These are phyloP conservation scores for Ormosia emarginata DNA, from an alignment of 306 rosid species.

Conservation along the genomic window DNA sequence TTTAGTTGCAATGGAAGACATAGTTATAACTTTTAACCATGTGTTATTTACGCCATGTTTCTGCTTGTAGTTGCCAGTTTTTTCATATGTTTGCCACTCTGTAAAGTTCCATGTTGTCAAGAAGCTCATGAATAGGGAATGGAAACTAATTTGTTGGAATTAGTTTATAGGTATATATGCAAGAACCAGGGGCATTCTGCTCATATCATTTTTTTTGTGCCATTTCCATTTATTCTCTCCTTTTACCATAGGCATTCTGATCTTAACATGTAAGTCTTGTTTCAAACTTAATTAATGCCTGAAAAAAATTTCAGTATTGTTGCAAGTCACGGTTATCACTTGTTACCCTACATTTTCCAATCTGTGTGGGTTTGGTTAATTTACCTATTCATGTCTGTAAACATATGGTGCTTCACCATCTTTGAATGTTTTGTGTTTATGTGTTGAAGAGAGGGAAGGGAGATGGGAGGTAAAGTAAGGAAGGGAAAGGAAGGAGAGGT, in stretches of 20 bases:
- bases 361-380: not conserved
- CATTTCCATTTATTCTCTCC: not conserved
- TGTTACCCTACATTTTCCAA: not conserved
- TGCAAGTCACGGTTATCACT: not conserved
- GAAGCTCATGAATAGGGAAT: not conserved
- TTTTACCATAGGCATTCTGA: not conserved
- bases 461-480: not conserved
- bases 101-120: not conserved
- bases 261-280: not conserved
- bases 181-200: not conserved
- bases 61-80: not conserved
- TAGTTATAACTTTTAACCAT: not conserved
- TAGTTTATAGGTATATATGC: not conserved
- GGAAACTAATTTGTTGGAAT: not conserved
- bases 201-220: not conserved
- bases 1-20: not conserved
- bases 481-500: not conserved
- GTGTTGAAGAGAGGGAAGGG: not conserved
- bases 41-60: not conserved
- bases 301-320: not conserved
- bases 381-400: not conserved
- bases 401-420: not conserved
- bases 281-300: not conserved
- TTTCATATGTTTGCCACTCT: not conserved
- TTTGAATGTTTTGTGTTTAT: not conserved